Conservation (phyloP, 768 basidiomycete genomes). For the Leucosporidium creatinivorum region DNA sequence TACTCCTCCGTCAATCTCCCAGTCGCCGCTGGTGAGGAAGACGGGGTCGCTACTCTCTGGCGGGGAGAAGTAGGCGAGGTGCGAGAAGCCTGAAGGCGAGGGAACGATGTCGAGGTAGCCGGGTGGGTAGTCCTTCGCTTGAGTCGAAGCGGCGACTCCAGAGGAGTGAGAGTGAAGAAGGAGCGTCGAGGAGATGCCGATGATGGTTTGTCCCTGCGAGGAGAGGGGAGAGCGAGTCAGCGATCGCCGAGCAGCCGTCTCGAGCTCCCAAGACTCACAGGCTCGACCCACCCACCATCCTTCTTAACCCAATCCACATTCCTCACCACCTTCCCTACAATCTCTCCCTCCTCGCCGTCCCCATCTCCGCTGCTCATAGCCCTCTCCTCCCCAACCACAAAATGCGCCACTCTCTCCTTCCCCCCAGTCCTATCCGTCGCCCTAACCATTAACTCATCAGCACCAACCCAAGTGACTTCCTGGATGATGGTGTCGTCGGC, state of each 20-base stretch:
- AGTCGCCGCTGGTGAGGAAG: conserved; percentile 77
- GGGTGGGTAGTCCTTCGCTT: conserved; percentile 8
- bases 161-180: not conserved
- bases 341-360: conserved; percentile 39
- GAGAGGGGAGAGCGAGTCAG: not conserved
- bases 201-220: conserved; percentile 56
- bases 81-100: conserved; percentile 68
- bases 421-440: conserved; percentile 80
- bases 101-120: conserved; percentile 88
- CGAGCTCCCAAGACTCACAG: no score
- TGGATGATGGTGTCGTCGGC: conserved; percentile 60
- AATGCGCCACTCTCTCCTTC: conserved; percentile 69
- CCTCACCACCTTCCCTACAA: conserved; percentile 58
- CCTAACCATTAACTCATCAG: conserved; percentile 65
- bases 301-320: conserved; percentile 79
- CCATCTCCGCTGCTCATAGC: no score
- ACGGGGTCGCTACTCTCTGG: conserved; percentile 59
- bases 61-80: conserved; percentile 84
- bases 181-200: conserved; percentile 14
- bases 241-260: not conserved
- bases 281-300: conserved; percentile 91
- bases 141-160: not conserved
- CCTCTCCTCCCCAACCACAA: conserved; percentile 48
- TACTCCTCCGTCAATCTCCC: conserved; percentile 79
- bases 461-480: conserved; percentile 82